Conservation (phyloP, 2,329 filamentous ascomycete species). For the Clarireedia paspali region DNA sequence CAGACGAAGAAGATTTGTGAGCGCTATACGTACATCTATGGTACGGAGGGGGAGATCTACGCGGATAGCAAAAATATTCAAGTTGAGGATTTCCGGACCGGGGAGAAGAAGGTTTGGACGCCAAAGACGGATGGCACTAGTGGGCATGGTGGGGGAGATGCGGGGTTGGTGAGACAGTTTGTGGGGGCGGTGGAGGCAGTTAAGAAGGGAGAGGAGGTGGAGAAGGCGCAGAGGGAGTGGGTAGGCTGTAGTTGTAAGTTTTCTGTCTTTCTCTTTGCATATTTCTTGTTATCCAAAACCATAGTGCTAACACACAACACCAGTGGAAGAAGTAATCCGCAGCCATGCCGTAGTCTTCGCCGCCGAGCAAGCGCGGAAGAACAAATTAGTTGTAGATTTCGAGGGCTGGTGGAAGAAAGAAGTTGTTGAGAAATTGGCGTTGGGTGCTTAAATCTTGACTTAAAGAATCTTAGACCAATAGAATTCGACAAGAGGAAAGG, state of each 20-base stretch:
- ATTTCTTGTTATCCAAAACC: not conserved
- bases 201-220: constrained; percentile 59
- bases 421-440: constrained; percentile 31
- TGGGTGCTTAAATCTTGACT: too few species aligned
- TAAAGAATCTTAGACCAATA: too few species aligned
- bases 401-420: constrained; percentile 63
- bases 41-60: constrained; percentile 74
- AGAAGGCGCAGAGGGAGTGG: constrained; percentile 64
- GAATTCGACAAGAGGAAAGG: too few species aligned
- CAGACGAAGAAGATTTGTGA: constrained; percentile 83
- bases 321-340: constrained; percentile 72
- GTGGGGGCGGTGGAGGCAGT: constrained; percentile 74
- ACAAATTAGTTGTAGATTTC: constrained; percentile 67
- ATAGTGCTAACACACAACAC: not conserved
- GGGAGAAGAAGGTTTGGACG: constrained; percentile 42
- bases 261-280: not conserved
- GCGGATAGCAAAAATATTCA: constrained; percentile 75
- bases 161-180: constrained; percentile 74
- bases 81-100: constrained; percentile 63
- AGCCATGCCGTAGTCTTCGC: constrained; percentile 93
- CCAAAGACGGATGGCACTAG: constrained; percentile 45
- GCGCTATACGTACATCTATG: constrained; percentile 78
- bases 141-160: constrained; percentile 72
- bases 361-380: constrained; percentile 74
- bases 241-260: constrained; percentile 59